phyloP scores from a whole-genome alignment of 2,329 filamentous ascomycete genomes.

The Fusarium sp. region DNA sequence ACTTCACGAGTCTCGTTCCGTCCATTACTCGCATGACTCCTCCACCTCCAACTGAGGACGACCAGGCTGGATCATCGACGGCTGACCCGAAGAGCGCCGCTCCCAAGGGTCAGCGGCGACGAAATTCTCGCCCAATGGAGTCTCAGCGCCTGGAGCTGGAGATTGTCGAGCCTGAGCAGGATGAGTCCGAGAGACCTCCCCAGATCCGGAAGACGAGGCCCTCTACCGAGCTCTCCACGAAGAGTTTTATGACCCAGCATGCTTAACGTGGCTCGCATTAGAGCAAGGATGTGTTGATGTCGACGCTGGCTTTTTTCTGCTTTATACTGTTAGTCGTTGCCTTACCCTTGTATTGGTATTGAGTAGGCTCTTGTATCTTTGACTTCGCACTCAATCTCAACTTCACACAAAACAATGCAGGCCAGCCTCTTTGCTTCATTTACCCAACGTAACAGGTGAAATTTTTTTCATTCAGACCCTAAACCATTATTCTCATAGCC shows the following conservation, averaged over 20 bases:
- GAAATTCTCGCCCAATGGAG: not conserved
- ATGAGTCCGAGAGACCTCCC: not conserved
- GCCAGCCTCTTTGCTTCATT: constrained; percentile 10
- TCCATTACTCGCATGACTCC: too few species aligned
- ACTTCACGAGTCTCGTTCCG: not conserved
- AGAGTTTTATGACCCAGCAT: not conserved
- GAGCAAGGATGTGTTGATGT: not conserved
- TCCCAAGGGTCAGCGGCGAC: not conserved
- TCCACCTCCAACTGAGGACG: not conserved
- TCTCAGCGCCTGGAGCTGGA: not conserved
- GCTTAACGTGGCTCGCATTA: not conserved
- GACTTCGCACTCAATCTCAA: constrained; percentile 2
- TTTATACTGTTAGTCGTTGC: not conserved
- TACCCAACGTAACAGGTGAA: constrained; percentile 41
- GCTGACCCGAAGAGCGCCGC: not conserved
- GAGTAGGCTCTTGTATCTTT: not conserved
- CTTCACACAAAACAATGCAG: constrained; percentile 2
- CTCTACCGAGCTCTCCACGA: constrained; percentile 1
- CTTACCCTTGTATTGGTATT: not conserved
- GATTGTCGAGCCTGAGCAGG: constrained; percentile 9
- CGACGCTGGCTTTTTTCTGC: not conserved
- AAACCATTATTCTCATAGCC: constrained; percentile 55
- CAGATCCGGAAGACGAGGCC: not conserved
- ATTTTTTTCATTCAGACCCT: constrained; percentile 54
- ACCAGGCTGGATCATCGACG: not conserved